Percentiles rank a stretch among this genome's conserved stretches.
phyloP scores from a whole-genome alignment of 768 basidiomycete genomes.

The Suillus spraguei region DNA sequence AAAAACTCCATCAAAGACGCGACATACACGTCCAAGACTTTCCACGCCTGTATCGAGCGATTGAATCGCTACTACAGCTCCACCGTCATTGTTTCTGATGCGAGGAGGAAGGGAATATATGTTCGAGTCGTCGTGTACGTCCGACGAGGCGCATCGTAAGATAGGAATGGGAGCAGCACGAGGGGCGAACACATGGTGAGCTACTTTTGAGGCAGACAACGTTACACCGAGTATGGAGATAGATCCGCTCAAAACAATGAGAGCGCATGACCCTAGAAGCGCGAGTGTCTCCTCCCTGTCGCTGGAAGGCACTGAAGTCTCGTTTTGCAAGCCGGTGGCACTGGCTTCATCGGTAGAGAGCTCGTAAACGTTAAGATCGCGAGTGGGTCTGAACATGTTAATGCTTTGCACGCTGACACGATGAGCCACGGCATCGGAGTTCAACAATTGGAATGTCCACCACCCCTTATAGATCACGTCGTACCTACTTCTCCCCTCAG shows the following conservation, averaged over 20 bases:
- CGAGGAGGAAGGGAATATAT: conserved; percentile 14
- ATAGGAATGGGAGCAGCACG: conserved; percentile 76
- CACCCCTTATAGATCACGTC: too few species aligned
- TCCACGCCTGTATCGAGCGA: conserved; percentile 63
- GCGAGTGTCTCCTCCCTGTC: conserved; percentile 37
- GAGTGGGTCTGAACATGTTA: background rate
- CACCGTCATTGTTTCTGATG: conserved; percentile 17
- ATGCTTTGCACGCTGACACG: background rate
- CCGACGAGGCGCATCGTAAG: conserved; percentile 36
- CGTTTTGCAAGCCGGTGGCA: background rate
- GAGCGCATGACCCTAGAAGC: conserved; percentile 64
- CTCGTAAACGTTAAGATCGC: background rate
- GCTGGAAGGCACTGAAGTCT: background rate
- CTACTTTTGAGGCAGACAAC: conserved; percentile 40
- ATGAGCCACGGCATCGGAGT: too few species aligned
- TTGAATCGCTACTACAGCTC: conserved; percentile 57
- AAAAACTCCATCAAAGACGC: conserved; percentile 66
- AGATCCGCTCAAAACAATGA: conserved; percentile 65
- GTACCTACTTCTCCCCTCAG: too few species aligned
- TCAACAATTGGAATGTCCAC: background rate
- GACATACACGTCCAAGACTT: conserved; percentile 63
- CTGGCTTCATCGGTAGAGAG: conserved; percentile 3
- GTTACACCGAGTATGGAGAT: conserved; percentile 60
- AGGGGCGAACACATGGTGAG: conserved; percentile 71
- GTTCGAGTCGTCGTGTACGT: conserved; percentile 9